Percentiles rank a stretch among this genome's conserved stretches.
These are phyloP conservation scores for Hippophae gyantsensis DNA, from an alignment of 306 rosid species.

Conservation along the genomic window DNA sequence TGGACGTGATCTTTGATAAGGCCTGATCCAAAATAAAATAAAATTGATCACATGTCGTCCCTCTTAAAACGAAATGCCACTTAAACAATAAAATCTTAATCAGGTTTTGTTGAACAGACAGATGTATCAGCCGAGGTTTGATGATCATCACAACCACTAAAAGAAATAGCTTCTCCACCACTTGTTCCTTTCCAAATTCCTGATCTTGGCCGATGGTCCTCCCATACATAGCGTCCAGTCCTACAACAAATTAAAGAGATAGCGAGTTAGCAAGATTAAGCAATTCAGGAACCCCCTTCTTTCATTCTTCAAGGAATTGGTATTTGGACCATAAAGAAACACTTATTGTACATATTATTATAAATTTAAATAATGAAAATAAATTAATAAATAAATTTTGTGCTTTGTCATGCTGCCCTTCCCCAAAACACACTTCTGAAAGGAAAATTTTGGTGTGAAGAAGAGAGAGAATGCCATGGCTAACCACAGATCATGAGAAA, in stretches of 20 bases:
- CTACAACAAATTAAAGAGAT: constrained; percentile 27
- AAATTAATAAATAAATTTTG: too few relatives aligned
- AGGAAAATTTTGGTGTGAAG: too few relatives aligned
- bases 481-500: too few relatives aligned
- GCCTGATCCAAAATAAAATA: constrained; percentile 44
- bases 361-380: too few relatives aligned
- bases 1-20: constrained; percentile 79
- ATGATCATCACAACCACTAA: constrained; percentile 88
- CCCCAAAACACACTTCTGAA: too few relatives aligned
- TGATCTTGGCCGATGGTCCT: constrained; percentile 93
- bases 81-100: not conserved
- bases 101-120: constrained; percentile 41
- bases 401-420: too few relatives aligned
- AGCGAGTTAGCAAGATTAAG: not conserved
- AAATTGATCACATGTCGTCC: constrained; percentile 8
- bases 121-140: constrained; percentile 98
- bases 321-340: too few relatives aligned
- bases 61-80: not conserved
- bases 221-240: constrained; percentile 78
- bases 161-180: constrained; percentile 90
- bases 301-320: not conserved
- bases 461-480: too few relatives aligned
- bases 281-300: not conserved
- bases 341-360: too few relatives aligned
- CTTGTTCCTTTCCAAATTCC: constrained; percentile 87